Evolutionary conservation across 108 stramenopile species (phyloP).

Genomic region (Chaetoceros tenuissimus): DNA sequence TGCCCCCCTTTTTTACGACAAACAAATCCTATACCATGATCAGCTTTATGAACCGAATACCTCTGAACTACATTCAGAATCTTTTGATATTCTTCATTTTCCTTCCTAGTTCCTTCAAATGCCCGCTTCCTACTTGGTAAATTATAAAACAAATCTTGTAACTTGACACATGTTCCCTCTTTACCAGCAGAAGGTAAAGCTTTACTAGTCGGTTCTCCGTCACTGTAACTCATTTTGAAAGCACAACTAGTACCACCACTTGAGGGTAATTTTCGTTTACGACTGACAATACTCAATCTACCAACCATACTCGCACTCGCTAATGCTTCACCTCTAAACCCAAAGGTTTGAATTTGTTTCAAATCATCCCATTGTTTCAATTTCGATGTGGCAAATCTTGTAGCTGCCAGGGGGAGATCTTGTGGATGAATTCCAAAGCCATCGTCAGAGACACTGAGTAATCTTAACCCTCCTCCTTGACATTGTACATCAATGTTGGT

Average conservation of each 20-base stretch:
- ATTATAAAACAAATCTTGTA: slow-evolving; percentile 96
- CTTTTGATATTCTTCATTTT: slow-evolving; percentile 78
- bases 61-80: slow-evolving; percentile 77
- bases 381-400: slow-evolving; percentile 95
- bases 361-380: slow-evolving; percentile 81
- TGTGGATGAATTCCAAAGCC: slow-evolving; percentile 50
- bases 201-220: slow-evolving; percentile 49
- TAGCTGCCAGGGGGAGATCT: slow-evolving; percentile 83
- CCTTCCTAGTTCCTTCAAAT: slow-evolving; percentile 39
- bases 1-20: slow-evolving; percentile 45
- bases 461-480: slow-evolving; percentile 23
- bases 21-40: slow-evolving; percentile 72
- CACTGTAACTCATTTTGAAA: slow-evolving; percentile 66
- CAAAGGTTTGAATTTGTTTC: slow-evolving; percentile 74
- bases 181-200: slow-evolving; percentile 84
- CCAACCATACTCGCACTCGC: slow-evolving; percentile 72
- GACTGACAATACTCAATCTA: slow-evolving; percentile 34
- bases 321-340: slow-evolving; percentile 97
- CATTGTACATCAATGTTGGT: slow-evolving; percentile 17
- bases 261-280: background rate
- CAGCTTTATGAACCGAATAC: slow-evolving; percentile 87
- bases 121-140: slow-evolving; percentile 79
- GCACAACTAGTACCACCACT: slow-evolving; percentile 36
- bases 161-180: slow-evolving; percentile 85
- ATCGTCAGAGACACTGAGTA: slow-evolving; percentile 53